A percentile compares a stretch with the other conserved stretches of the same genome.
These are phyloP conservation scores for Trichoderma sp. DNA, from an alignment of 2,329 filamentous ascomycete genomes.

Conservation along the genomic window DNA sequence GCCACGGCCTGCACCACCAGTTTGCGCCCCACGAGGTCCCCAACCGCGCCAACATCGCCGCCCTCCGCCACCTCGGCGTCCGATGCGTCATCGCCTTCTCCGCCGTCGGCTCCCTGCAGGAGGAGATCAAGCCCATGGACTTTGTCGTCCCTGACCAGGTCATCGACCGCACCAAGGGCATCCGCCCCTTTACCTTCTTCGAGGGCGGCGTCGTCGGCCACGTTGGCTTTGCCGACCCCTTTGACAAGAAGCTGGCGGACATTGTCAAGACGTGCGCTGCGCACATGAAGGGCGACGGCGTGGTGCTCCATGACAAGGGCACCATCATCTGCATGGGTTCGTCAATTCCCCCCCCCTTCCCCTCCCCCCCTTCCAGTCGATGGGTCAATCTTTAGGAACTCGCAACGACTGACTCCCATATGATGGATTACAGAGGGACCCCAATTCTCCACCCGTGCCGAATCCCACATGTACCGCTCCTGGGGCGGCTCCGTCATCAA, in stretches of 20 bases:
- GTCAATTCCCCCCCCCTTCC: constrained; percentile 35
- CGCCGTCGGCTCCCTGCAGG: constrained; percentile 88
- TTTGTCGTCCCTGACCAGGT: constrained; percentile 96
- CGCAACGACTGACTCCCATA: background rate
- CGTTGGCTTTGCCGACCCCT: constrained; percentile 93
- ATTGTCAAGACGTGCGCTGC: constrained; percentile 77
- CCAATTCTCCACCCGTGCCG: constrained; percentile 93
- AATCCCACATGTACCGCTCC: constrained; percentile 90
- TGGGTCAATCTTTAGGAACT: background rate
- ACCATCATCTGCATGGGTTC: constrained; percentile 89
- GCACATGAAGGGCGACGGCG: constrained; percentile 77
- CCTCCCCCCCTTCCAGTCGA: background rate
- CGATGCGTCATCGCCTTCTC: constrained; percentile 92
- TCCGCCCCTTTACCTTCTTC: constrained; percentile 95
- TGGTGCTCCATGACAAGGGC: constrained; percentile 80
- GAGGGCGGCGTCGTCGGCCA: constrained; percentile 89
- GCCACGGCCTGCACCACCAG: constrained; percentile 87
- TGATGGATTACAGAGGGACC: constrained; percentile 71
- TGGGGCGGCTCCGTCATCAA: constrained; percentile 97
- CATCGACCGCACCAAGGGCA: constrained; percentile 95
- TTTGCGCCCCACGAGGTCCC: constrained; percentile 94
- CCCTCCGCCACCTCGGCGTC: constrained; percentile 86
- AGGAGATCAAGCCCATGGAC: constrained; percentile 92
- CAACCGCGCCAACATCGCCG: constrained; percentile 93
- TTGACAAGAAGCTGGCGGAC: constrained; percentile 75